Evolutionary conservation across 108 stramenopile species (phyloP).

Genomic region (Conticribra weissflogii): DNA sequence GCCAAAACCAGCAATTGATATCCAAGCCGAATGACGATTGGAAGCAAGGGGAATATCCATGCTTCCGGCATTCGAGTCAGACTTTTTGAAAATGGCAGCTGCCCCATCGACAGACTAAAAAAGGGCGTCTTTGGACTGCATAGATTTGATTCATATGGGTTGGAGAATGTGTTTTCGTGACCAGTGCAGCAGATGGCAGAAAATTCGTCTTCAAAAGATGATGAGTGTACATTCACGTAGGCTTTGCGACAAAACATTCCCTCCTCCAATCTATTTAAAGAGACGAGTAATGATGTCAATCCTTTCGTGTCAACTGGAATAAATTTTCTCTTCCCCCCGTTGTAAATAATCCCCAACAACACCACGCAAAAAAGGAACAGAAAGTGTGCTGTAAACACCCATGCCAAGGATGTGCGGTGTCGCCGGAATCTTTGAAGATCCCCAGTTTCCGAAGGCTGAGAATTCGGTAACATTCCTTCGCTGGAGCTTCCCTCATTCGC

Average conservation of each 20-base stretch:
- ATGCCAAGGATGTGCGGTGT: slow-evolving; percentile 1
- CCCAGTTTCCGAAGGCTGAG: too few species aligned
- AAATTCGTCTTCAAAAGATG: slow-evolving; percentile 47
- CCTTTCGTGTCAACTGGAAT: slow-evolving; percentile 55
- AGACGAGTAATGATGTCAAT: slow-evolving; percentile 1
- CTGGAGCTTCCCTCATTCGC: neutral
- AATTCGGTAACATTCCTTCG: neutral
- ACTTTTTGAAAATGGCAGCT: slow-evolving; percentile 57
- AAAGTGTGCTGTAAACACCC: slow-evolving; percentile 19
- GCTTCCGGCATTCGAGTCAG: slow-evolving; percentile 73
- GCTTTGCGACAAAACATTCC: slow-evolving; percentile 51
- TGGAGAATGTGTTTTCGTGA: neutral
- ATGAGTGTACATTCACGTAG: slow-evolving; percentile 70
- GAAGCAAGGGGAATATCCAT: slow-evolving; percentile 80
- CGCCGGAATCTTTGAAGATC: neutral
- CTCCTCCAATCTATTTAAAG: neutral
- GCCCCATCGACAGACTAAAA: slow-evolving; percentile 18
- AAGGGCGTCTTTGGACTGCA: slow-evolving; percentile 39
- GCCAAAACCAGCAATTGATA: slow-evolving; percentile 18
- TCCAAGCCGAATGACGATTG: slow-evolving; percentile 61
- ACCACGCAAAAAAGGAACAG: slow-evolving; percentile 3
- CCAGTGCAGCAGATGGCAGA: slow-evolving; percentile 62
- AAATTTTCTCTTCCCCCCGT: slow-evolving; percentile 62
- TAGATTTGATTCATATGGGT: slow-evolving; percentile 24
- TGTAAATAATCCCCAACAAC: slow-evolving; percentile 28